Base-by-base conservation (phyloP, 106 monocot genomes). In the Dendrobium nobile region DNA sequence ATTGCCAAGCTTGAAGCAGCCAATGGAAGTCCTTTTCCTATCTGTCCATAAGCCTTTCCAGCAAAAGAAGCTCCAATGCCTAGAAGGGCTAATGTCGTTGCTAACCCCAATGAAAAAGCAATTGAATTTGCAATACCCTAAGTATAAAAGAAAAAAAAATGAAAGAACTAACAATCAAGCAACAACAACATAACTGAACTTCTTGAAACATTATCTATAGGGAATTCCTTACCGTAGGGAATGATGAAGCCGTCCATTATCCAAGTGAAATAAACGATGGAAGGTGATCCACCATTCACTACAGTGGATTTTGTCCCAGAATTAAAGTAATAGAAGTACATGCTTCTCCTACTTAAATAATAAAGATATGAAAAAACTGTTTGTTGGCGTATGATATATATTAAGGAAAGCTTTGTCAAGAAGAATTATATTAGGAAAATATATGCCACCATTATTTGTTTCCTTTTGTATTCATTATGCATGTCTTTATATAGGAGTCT, bases 51-150 rank as follows among this genome's bases (percentile, higher is more conserved):
- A 47, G 97, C 97, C 80, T 98, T 98, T 84, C 94, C 97, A 80
- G 97, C 97, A 92, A 98, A 94, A n/a, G 97, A 92, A 83, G 97
- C 97, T 83, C 86, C 91, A 81, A 98, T 85, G 19, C 97, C 97
- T 42, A 98, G 94, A 43, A 92, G 75, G 33, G 97, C 94, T 78
- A 98, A 88, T 58, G 97, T 98, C 89, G 94, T 98, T 77, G 97
- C 97, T 78, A 98, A 85, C 74, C 97, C 97, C 84, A 98, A 76
- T 22, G 97, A 84, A 64, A 98, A 97, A 70, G 97, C 89, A 85
- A 98, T 41, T 73, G 73, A 73, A 42, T 73, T 73, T 73, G 41
- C 73, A 73, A 73, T 73, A 73, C 73, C 41, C 73, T 73, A 42
- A 0, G 2, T 47, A 47, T 47, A 47, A 47, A 47, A 47, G 9